Base-by-base conservation (phyloP, 345 rosid species). In the Salix koriyanagi region DNA sequence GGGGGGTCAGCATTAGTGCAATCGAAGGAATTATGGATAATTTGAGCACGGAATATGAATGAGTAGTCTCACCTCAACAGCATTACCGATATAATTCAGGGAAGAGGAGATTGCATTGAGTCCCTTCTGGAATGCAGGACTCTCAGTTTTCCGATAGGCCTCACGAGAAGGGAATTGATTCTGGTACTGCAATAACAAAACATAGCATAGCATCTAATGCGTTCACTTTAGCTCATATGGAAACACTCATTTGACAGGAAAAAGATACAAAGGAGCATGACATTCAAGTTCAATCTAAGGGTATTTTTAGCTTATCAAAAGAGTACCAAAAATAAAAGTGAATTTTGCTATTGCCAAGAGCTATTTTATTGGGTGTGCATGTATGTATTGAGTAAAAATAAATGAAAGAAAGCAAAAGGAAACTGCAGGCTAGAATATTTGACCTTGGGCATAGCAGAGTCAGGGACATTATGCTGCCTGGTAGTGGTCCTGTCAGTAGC, bases 91-190 rank as follows among this genome's bases (percentile, higher is more conserved):
- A 18, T 76, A 76, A 70, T 77, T 74, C 60, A 82, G 30, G 44
- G 84, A 82, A 44, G 84, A 82, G 3, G 84, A 82, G 65, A 82
- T 65, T 7, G 84, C 84, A 75, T 71, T 75, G 21, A 82, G 65
- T 42, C 84, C 79, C 36, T 78, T 82, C 60, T 78, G 84, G 16
- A 82, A 36, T 15, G 36, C 61, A 58, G 79, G 81, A 62, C 13
- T 41, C 5, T 75, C 78, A 10, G 23, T 69, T 61, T 15, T 64
- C 54, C 30, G 65, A 32, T 36, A 75, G 36, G 67, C 76, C 12
- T 85, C 85, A 42, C 81, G 74, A 19, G 83, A 65, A 25, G 81
- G 72, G 48, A 79, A 70, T 52, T 77, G 56, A 79, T 81, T 81
- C 39, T 76, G 83, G 78, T 75, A 64, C 89, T 81, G 85, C 76